A percentile compares a stretch with the other conserved stretches of the same genome.
phyloP scores from a whole-genome alignment of 2,329 filamentous ascomycete species.

The Colletotrichum shisoi region DNA sequence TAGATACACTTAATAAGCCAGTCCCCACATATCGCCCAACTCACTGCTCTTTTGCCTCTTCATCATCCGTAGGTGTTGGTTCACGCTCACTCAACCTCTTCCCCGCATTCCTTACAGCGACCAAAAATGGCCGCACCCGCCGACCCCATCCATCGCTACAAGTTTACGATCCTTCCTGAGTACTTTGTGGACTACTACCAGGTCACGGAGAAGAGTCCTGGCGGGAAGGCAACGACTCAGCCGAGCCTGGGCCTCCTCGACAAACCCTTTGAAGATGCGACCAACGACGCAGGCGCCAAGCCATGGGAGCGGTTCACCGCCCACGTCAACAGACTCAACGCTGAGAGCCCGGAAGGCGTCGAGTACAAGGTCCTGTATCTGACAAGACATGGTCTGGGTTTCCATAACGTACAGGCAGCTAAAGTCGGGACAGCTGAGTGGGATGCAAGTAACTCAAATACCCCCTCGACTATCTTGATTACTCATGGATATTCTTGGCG shows the following conservation, averaged over 20 bases:
- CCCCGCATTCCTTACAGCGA: slow-evolving; percentile 15
- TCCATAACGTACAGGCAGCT: slow-evolving; percentile 59
- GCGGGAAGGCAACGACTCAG: slow-evolving; percentile 51
- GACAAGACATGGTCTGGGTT: slow-evolving; percentile 66
- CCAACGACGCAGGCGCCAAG: slow-evolving; percentile 45
- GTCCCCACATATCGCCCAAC: slow-evolving; percentile 45
- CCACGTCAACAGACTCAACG: slow-evolving; percentile 58
- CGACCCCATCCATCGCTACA: not conserved
- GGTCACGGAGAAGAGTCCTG: slow-evolving; percentile 42
- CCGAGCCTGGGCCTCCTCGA: slow-evolving; percentile 63
- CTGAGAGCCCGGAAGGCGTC: slow-evolving; percentile 51
- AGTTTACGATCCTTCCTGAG: slow-evolving; percentile 30
- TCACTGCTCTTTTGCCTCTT: slow-evolving; percentile 43
- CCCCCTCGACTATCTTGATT: not conserved
- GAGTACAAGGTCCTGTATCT: slow-evolving; percentile 63
- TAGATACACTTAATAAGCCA: not conserved
- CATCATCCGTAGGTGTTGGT: slow-evolving; percentile 44
- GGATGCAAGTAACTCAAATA: slow-evolving; percentile 52
- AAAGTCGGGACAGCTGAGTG: slow-evolving; percentile 65
- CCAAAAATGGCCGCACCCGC: slow-evolving; percentile 14
- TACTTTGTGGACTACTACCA: slow-evolving; percentile 23
- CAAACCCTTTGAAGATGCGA: slow-evolving; percentile 51
- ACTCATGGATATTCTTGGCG: not conserved
- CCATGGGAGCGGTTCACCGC: slow-evolving; percentile 62
- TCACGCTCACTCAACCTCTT: slow-evolving; percentile 2